Base-by-base conservation (phyloP, 177 flowering plant species). In the Telopea speciosissima region DNA sequence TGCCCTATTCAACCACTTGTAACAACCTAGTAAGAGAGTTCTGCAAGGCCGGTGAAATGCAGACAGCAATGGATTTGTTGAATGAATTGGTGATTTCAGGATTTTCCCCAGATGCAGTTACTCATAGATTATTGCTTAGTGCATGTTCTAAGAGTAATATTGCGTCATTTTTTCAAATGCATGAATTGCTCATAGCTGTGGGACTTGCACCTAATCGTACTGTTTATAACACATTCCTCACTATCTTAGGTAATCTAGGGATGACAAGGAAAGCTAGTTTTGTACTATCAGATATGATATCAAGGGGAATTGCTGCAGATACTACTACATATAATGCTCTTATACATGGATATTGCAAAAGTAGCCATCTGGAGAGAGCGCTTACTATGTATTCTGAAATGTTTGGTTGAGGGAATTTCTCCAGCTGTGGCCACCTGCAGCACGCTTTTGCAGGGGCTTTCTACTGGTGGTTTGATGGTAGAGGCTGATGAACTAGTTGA, bases 351-450 rank as follows among this genome's bases (percentile, higher is more conserved):
- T n/a, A n/a, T n/a, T n/a, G n/a, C n/a, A n/a, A n/a, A n/a, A n/a
- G n/a, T n/a, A n/a, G n/a, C n/a, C n/a, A 89, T 75, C 13, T 85
- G 36, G 71, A 85, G 68, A 83, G 72, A 65, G 96, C 95, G 14
- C 61, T 84, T 67, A 72, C 81, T 24, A 66, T 70, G 13, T 89
- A 83, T 76, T 80, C 83, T 31, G 74, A 83, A 75, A n/a, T n/a
- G n/a, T n/a, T n/a, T n/a, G n/a, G n/a, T n/a, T n/a, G n/a, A n/a
- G n/a, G n/a, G n/a, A n/a, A 31, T 90, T 78, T 68, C 83, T 69
- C 96, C 97, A 22, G 83, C 83, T 81, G 70, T 83, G 25, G 67
- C 64, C 44, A 92, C 99, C 21, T 95, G 84, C 77, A 88, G 90
- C 78, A 75, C 81, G 62, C 88, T 92, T 24, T 31, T 95, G 19